Conservation (phyloP, 257 asterid genomes). For the Dorcoceras hygrometricum region DNA sequence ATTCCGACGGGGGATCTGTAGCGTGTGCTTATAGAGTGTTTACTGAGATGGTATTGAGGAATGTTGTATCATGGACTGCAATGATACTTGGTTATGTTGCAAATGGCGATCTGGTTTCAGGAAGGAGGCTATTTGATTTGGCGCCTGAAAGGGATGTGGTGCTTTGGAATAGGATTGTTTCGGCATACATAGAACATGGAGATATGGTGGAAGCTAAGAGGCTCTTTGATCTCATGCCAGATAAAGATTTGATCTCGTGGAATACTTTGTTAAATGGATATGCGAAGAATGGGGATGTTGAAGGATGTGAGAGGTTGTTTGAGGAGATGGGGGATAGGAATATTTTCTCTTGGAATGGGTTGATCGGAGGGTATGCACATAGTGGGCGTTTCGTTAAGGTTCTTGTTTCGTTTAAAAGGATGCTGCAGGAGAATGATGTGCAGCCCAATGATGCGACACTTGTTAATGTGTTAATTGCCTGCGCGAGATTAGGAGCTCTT, state of each 20-base stretch:
- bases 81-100: constrained; percentile 62
- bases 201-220: constrained; percentile 65
- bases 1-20: constrained; percentile 40
- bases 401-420: constrained; percentile 52
- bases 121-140: constrained; percentile 67
- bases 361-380: constrained; percentile 72
- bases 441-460: constrained; percentile 73
- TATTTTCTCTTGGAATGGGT: constrained; percentile 83
- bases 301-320: constrained; percentile 55
- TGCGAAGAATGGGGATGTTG: constrained; percentile 62
- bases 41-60: constrained; percentile 63
- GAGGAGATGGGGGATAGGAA: constrained; percentile 57
- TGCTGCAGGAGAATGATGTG: constrained; percentile 52
- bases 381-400: constrained; percentile 42
- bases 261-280: constrained; percentile 81
- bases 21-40: constrained; percentile 57
- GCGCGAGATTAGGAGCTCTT: constrained; percentile 69
- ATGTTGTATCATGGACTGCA: constrained; percentile 86
- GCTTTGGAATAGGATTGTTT: constrained; percentile 72
- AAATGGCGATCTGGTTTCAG: constrained; percentile 53
- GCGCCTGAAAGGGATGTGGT: constrained; percentile 77
- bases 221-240: constrained; percentile 70
- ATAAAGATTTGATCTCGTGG: constrained; percentile 70
- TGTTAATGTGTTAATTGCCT: constrained; percentile 63
- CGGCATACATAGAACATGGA: constrained; percentile 47